Conservation (phyloP, 169 alveolate species). For the Plasmodium fragile region DNA sequence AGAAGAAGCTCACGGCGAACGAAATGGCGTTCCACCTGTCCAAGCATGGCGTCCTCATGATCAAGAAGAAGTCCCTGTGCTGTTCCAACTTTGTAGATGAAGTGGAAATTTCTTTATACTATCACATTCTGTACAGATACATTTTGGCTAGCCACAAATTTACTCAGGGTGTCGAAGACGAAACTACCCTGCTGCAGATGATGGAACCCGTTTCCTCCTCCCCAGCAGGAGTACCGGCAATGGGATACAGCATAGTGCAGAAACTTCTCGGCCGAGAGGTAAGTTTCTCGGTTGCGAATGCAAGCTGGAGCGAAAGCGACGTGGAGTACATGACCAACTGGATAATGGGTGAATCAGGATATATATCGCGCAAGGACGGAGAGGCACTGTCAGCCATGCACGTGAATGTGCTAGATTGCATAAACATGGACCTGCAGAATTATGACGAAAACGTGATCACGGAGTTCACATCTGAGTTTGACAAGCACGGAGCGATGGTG, state of each 20-base stretch:
- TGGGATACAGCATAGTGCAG: slow-evolving; percentile 27
- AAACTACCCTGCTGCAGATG: not conserved
- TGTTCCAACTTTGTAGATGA: slow-evolving; percentile 73
- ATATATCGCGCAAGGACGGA: not conserved
- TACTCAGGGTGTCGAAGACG: not conserved
- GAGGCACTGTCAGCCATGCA: not conserved
- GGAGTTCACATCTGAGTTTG: slow-evolving; percentile 6
- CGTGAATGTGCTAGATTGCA: slow-evolving; percentile 16
- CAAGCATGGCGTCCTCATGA: not conserved
- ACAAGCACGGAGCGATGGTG: slow-evolving; percentile 34
- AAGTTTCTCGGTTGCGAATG: not conserved
- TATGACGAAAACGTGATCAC: slow-evolving; percentile 22
- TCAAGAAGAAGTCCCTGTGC: slow-evolving; percentile 53
- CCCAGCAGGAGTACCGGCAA: not conserved
- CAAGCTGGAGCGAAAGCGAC: not conserved
- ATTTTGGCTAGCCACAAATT: not conserved
- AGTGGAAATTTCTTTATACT: slow-evolving; percentile 38
- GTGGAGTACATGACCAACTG: not conserved
- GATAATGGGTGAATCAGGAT: slow-evolving; percentile 40
- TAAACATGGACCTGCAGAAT: slow-evolving; percentile 33
- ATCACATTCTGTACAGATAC: slow-evolving; percentile 39
- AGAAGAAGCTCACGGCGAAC: not conserved
- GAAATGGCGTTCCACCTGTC: slow-evolving; percentile 6
- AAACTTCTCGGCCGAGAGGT: slow-evolving; percentile 25
- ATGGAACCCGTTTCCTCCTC: not conserved